Evolutionary conservation across 345 rosid species (phyloP).

Genomic region (Cardamine occulta): DNA sequence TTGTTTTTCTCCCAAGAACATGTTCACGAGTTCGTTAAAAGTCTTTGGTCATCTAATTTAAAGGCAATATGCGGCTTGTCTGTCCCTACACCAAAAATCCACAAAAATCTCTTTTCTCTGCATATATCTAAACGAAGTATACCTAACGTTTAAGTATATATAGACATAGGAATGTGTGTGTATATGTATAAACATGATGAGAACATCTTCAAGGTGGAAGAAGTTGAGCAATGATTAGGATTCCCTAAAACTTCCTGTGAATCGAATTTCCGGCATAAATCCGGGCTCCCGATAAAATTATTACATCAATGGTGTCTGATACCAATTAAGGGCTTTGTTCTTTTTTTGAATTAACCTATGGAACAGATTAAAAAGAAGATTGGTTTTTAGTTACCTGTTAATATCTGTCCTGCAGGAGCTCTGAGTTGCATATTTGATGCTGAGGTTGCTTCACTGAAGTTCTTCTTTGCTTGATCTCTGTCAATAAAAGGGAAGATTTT

Average conservation of each 20-base stretch:
- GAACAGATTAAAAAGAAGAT: neutral
- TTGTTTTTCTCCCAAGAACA: slow-evolving; percentile 35
- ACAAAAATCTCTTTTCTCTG: slow-evolving; percentile 29
- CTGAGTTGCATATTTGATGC: slow-evolving; percentile 25
- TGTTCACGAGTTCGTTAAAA: slow-evolving; percentile 41
- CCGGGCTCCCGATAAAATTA: slow-evolving; percentile 29
- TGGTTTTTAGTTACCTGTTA: slow-evolving; percentile 23
- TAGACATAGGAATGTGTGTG: slow-evolving; percentile 21
- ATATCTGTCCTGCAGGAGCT: slow-evolving; percentile 34
- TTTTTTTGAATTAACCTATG: neutral
- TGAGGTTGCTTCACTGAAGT: slow-evolving; percentile 23
- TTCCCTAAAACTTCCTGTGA: slow-evolving; percentile 30
- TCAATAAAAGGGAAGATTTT: slow-evolving; percentile 1
- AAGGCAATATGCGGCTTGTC: slow-evolving; percentile 11
- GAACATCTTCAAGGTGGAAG: slow-evolving; percentile 22
- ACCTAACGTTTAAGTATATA: slow-evolving; percentile 32
- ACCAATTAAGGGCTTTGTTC: neutral
- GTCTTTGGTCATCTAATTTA: slow-evolving; percentile 30
- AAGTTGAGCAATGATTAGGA: slow-evolving; percentile 35
- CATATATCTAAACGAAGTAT: slow-evolving; percentile 37
- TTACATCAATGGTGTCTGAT: slow-evolving; percentile 30
- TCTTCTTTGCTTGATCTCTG: slow-evolving; percentile 36
- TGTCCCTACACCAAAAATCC: slow-evolving; percentile 14
- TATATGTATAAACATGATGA: slow-evolving; percentile 12
- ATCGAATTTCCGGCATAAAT: slow-evolving; percentile 25